These are phyloP conservation scores for Mycena maculata DNA, from an alignment of 768 basidiomycete genomes.

Conservation along the genomic window DNA sequence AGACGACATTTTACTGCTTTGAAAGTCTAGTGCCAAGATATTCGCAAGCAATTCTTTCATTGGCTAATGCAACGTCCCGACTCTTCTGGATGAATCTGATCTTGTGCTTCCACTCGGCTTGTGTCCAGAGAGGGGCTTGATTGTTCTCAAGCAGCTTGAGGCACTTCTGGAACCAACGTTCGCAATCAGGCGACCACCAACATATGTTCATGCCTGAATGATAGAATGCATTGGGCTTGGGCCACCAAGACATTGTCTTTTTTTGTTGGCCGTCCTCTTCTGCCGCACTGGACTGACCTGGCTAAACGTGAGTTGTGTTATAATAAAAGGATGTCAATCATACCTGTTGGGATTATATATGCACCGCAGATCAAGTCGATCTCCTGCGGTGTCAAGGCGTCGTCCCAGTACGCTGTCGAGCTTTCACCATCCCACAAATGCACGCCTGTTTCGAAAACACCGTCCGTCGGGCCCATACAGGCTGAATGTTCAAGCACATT, in stretches of 20 bases:
- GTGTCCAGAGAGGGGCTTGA: not conserved
- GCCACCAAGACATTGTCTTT: not conserved
- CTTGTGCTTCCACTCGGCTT: not conserved
- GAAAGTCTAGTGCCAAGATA: not conserved
- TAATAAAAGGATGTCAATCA: not conserved
- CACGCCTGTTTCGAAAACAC: not conserved
- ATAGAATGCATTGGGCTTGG: not conserved
- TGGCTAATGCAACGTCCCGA: not conserved
- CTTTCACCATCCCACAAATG: constrained; percentile 6
- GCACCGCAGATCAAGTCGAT: constrained; percentile 16
- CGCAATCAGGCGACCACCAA: constrained; percentile 7
- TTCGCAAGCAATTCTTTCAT: not conserved
- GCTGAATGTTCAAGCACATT: not conserved
- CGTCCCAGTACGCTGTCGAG: constrained; percentile 13
- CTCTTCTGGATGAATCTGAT: not conserved
- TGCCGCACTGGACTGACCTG: not conserved
- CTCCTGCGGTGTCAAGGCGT: constrained; percentile 3
- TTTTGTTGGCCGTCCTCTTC: not conserved
- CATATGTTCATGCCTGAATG: not conserved
- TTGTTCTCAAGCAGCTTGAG: not conserved
- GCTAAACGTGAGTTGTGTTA: not conserved
- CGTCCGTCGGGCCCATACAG: not conserved
- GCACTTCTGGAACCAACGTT: constrained; percentile 9
- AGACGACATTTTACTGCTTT: no score
- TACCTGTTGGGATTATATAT: not conserved